These are phyloP conservation scores for Penicillium desertorum DNA, from an alignment of 495 filamentous ascomycete genomes.

Conservation along the genomic window DNA sequence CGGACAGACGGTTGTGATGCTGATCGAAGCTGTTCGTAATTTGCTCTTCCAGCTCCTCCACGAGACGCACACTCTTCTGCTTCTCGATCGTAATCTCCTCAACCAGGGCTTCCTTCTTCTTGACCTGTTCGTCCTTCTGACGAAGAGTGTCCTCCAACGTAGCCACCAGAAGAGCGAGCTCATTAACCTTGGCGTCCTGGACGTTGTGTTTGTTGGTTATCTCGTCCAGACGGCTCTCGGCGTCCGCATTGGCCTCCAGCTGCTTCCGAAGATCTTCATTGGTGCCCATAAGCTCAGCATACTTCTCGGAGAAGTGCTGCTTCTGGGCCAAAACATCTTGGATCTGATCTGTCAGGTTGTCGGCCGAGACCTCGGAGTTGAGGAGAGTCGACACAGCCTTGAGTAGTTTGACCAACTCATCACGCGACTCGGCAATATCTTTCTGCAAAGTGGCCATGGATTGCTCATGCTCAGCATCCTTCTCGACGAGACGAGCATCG, in stretches of 20 bases:
- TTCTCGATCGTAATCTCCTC: slow-evolving; percentile 61
- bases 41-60: slow-evolving; percentile 96
- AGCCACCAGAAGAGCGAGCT: slow-evolving; percentile 53
- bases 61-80: slow-evolving; percentile 81
- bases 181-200: slow-evolving; percentile 49
- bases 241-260: slow-evolving; percentile 49
- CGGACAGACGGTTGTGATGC: slow-evolving; percentile 79
- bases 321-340: slow-evolving; percentile 47
- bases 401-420: slow-evolving; percentile 64
- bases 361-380: slow-evolving; percentile 48
- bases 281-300: slow-evolving; percentile 42
- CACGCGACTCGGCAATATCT: slow-evolving; percentile 68
- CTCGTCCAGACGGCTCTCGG: slow-evolving; percentile 39
- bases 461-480: slow-evolving; percentile 57
- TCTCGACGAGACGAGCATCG: slow-evolving; percentile 46
- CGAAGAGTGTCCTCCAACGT: slow-evolving; percentile 60
- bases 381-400: slow-evolving; percentile 49
- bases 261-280: slow-evolving; percentile 54
- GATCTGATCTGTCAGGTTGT: slow-evolving; percentile 49
- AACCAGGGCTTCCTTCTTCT: slow-evolving; percentile 64
- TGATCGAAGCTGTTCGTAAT: slow-evolving; percentile 93
- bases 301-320: slow-evolving; percentile 48
- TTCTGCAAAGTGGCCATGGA: slow-evolving; percentile 60
- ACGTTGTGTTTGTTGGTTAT: slow-evolving; percentile 35
- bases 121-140: slow-evolving; percentile 69